These are phyloP conservation scores for Cryptosporidium ubiquitum DNA, from an alignment of 169 alveolate genomes.

Conservation along the genomic window DNA sequence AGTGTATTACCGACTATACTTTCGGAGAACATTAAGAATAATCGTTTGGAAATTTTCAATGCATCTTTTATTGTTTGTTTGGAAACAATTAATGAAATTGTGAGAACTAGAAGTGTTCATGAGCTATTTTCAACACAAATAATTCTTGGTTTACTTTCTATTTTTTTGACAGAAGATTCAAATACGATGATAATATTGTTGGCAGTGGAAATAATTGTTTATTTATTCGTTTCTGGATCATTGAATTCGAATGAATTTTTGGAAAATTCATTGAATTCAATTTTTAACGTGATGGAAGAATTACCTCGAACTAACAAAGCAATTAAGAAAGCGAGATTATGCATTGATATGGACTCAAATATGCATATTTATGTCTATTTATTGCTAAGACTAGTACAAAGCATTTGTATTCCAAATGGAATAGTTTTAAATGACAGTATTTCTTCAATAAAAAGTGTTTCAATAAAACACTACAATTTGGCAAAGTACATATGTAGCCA, in stretches of 20 bases:
- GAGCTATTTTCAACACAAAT: constrained; percentile 41
- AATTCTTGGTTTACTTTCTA: background rate
- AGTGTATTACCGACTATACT: constrained; percentile 10
- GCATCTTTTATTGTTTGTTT: constrained; percentile 11
- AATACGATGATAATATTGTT: background rate
- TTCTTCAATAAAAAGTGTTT: background rate
- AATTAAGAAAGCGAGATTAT: constrained; percentile 22
- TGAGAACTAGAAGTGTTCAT: background rate
- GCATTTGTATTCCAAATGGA: constrained; percentile 54
- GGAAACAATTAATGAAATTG: constrained; percentile 3
- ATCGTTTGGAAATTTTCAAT: background rate
- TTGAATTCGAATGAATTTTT: constrained; percentile 17
- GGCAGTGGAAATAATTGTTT: constrained; percentile 28
- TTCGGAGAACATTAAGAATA: constrained; percentile 11
- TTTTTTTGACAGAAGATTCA: constrained; percentile 28
- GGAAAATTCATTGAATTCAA: constrained; percentile 30
- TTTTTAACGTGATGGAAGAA: constrained; percentile 28
- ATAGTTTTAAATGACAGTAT: background rate
- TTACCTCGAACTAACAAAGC: constrained; percentile 31
- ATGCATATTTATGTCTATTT: constrained; percentile 34
- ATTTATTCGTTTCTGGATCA: constrained; percentile 37
- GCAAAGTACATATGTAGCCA: constrained; percentile 47
- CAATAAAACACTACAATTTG: constrained; percentile 12
- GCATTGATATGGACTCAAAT: constrained; percentile 21
- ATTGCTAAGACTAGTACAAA: constrained; percentile 31